phyloP scores from a whole-genome alignment of 164 flowering plant genomes.

The Stephania yunnanensis region DNA sequence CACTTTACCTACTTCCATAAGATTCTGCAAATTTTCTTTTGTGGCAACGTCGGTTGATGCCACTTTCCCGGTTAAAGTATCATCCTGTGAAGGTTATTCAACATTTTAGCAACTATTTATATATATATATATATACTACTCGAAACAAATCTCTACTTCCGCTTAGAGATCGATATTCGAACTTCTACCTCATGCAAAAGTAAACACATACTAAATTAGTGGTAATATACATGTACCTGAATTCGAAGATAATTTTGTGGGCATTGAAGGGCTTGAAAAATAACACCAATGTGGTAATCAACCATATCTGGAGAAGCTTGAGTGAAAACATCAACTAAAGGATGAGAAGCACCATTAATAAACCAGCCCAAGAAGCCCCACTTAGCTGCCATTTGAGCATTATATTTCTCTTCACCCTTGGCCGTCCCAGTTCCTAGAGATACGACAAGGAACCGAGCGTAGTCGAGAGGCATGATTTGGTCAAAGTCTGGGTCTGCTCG shows the following conservation, averaged over 20 bases:
- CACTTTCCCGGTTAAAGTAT: constrained; percentile 18
- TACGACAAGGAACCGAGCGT: constrained; percentile 37
- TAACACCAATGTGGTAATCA: constrained; percentile 25
- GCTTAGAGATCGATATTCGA: too few relatives aligned
- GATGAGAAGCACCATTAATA: constrained; percentile 17
- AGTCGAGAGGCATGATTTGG: constrained; percentile 37
- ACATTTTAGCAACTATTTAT: too few relatives aligned
- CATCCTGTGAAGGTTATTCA: constrained; percentile 14
- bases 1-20: constrained; percentile 27
- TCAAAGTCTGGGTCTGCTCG: constrained; percentile 30
- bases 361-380: constrained; percentile 58
- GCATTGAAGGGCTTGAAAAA: constrained; percentile 31
- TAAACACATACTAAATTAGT: too few relatives aligned
- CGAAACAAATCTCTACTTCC: too few relatives aligned
- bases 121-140: too few relatives aligned
- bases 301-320: constrained; percentile 40
- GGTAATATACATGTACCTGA: constrained; percentile 22
- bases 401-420: constrained; percentile 31
- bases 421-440: constrained; percentile 55
- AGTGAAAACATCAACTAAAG: constrained; percentile 29
- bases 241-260: constrained; percentile 33
- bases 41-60: constrained; percentile 29
- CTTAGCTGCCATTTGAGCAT: constrained; percentile 33
- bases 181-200: too few relatives aligned
- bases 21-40: constrained; percentile 28